Evolutionary conservation across 139 green algal species (phyloP), one percentile per base, ranked within the genome.

Genomic region (Gonium pectorale): DNA sequence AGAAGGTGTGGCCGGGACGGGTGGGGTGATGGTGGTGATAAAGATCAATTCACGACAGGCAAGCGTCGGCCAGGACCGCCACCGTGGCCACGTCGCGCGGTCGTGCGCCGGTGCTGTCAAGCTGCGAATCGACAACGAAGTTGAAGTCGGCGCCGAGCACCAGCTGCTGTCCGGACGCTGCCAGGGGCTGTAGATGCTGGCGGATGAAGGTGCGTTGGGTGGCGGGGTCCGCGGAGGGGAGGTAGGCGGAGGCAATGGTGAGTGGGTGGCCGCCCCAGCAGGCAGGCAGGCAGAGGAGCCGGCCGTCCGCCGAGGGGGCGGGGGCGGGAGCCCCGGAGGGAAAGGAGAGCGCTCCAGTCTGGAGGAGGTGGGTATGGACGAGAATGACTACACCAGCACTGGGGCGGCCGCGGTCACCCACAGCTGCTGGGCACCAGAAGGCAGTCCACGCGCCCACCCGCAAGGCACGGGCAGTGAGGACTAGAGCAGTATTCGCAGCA

Each of bases 201-300:
- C 35, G 13, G 29, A 71, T 46, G 37, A 71, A 71, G 64, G 64
- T 15, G 35, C 37, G 64, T 15, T 71, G 64, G 15, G 8, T 5
- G 9, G 64, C 11, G 11, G 35, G 5, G 64, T 71, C 64, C 15
- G 64, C 64, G 7, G 64, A 71, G 11, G 37, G 64, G 35, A 71
- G 64, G 37, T 71, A 71, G 9, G 64, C 35, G n/a, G 7, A 41
- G 21, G 17, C 62, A 8, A 68, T 27, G n/a, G n/a, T 17, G n/a
- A 68, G 40, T 6, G n/a, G 40, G 62, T 68, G 62, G n/a, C 62
- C 62, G n/a, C 62, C 62, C 62, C 62, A 68, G 29, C 40, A n/a
- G 5, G n/a, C 62, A n/a, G n/a, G n/a, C 5, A 68, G 7, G 62
- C 6, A n/a, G 7, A 68, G 29, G 29, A 68, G 62, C 29, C 62